phyloP scores from a whole-genome alignment of 768 basidiomycete species.

The Rhizopogon sp. region DNA sequence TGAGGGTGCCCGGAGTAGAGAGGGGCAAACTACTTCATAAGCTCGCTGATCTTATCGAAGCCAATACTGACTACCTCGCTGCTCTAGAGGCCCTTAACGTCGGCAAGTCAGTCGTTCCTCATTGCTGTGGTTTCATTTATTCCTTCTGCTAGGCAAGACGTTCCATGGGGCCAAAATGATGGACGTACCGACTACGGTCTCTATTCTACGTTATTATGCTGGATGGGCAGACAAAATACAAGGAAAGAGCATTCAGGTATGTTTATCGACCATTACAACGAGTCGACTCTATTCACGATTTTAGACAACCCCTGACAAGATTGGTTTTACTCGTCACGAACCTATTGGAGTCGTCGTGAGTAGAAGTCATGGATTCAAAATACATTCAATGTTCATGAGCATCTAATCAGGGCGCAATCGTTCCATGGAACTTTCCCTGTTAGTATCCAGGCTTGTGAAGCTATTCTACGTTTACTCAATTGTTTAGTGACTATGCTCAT shows the following conservation, averaged over 20 bases:
- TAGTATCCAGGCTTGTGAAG: background rate
- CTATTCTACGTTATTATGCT: slow-evolving; percentile 69
- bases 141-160: slow-evolving; percentile 43
- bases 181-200: slow-evolving; percentile 47
- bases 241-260: slow-evolving; percentile 65
- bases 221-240: slow-evolving; percentile 88
- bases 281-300: background rate
- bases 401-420: slow-evolving; percentile 38
- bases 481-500: slow-evolving; percentile 49
- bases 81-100: slow-evolving; percentile 74
- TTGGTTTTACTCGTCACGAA: slow-evolving; percentile 52
- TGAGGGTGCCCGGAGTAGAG: slow-evolving; percentile 45
- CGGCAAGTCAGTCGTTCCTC: slow-evolving; percentile 34
- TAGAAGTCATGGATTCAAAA: slow-evolving; percentile 57
- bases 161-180: slow-evolving; percentile 40
- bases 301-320: slow-evolving; percentile 33
- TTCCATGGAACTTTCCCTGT: slow-evolving; percentile 65
- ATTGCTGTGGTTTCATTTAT: background rate
- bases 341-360: slow-evolving; percentile 47
- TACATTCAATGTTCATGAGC: slow-evolving; percentile 29
- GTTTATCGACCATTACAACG: background rate
- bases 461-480: background rate
- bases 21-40: slow-evolving; percentile 56
- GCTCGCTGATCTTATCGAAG: slow-evolving; percentile 61
- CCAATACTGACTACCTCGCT: slow-evolving; percentile 56